Conservation (phyloP, 805 yeast species). For the Starmerella floricola region DNA sequence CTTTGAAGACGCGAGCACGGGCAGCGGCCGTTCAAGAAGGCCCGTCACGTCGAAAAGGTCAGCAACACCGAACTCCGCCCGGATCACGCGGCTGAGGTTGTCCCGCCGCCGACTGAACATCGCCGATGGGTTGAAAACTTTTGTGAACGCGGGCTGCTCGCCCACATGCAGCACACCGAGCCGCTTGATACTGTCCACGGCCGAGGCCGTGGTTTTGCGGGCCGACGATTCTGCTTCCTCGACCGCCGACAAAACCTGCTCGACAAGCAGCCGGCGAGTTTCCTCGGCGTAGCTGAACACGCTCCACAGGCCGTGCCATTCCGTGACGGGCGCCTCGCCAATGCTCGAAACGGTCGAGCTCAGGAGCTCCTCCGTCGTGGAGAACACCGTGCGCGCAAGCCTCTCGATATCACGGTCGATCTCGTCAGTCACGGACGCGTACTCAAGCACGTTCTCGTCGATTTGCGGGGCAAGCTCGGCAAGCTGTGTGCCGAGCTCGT, state of each 20-base stretch:
- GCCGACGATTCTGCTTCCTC: conserved; percentile 56
- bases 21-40: conserved; percentile 22
- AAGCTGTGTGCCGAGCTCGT: conserved; percentile 38
- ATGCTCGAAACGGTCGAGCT: conserved; percentile 39
- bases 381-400: conserved; percentile 46
- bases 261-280: conserved; percentile 57
- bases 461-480: conserved; percentile 51
- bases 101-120: conserved; percentile 78
- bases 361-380: conserved; percentile 45
- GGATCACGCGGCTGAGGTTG: conserved; percentile 43
- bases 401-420: conserved; percentile 54
- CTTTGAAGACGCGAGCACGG: conserved; percentile 18
- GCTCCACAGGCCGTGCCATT: conserved; percentile 51
- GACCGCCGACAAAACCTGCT: conserved; percentile 54
- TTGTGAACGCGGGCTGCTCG: conserved; percentile 36
- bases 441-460: conserved; percentile 40
- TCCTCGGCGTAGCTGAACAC: conserved; percentile 56
- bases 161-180: conserved; percentile 58
- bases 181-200: conserved; percentile 49
- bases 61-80: conserved; percentile 46
- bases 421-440: conserved; percentile 43
- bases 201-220: conserved; percentile 42
- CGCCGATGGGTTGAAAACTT: conserved; percentile 44
- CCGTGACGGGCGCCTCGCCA: conserved; percentile 41
- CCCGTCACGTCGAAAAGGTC: conserved; percentile 74